Evolutionary conservation across 2,329 filamentous ascomycete genomes (phyloP), one percentile per base, ranked within the genome.

Genomic region (Diaporthe citri): DNA sequence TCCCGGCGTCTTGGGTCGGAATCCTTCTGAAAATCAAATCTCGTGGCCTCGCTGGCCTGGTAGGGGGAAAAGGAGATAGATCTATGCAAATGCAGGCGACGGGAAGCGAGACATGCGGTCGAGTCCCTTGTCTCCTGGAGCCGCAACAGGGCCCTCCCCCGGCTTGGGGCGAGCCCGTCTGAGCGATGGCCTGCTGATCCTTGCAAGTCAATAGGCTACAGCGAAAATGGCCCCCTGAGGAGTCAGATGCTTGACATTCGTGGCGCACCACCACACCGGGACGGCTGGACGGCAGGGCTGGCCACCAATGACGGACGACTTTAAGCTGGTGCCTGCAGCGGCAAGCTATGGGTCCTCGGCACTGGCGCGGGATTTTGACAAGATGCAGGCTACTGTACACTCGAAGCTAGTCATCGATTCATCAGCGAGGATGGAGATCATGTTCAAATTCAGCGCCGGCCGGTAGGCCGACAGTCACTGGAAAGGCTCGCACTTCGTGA

Each of bases 321-420:
- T 72, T 64, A 72, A 72, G 71, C 57, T 72, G 71, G 57, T 72
- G 71, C 71, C 71, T 72, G 51, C 48, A 36, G 28, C 57, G 59
- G 57, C 56, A 57, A 39, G 46, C 48, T 64, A 43, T 43, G 71
- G 57, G 48, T 41, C 34, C 64, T 69, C 64, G 64, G 64, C 64
- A 52, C 46, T 67, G 64, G 64, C 31, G 31, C 13, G 64, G 20
- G 43, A 51, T 66, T 34, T 52, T 20, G 22, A 52, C 13, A 20
- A 67, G 31, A 52, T 52, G 64, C 64, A 67, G 62, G 62, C 46
- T 25, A 52, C 22, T 62, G 25, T 20, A 20, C 15, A 25, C 22
- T n/a, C 28, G 22, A 34, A 28, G 22, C 20, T 52, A 22, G 31
- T 39, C 46, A 28, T 52, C 31, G 34, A n/a, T 41, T 52, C 57